These are phyloP conservation scores for Dothiorella sarmentorum DNA, from an alignment of 2,329 filamentous ascomycete genomes.

Conservation along the genomic window DNA sequence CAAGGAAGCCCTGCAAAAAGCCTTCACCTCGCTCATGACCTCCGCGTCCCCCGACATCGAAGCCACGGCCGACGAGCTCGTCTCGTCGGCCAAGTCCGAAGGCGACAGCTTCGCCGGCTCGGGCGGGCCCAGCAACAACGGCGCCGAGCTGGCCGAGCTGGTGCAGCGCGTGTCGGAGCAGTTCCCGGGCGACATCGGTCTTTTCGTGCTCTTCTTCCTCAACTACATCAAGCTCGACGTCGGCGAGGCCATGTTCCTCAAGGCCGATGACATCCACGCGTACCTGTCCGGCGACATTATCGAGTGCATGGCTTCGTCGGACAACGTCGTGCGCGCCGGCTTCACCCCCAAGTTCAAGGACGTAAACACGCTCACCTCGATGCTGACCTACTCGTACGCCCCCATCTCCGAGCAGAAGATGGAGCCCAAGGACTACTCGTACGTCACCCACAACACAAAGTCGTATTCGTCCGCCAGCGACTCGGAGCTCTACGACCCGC, in stretches of 20 bases:
- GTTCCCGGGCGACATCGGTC: conserved; percentile 85
- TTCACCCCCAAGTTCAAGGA: conserved; percentile 99
- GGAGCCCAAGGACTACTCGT: conserved; percentile 78
- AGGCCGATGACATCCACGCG: conserved; percentile 95
- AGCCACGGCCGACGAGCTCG: conserved; percentile 61
- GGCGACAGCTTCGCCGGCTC: conserved; percentile 70
- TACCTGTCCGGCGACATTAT: conserved; percentile 93
- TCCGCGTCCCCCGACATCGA: conserved; percentile 65
- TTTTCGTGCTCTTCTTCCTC: conserved; percentile 95
- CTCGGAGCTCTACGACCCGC: conserved; percentile 81
- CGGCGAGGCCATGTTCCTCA: conserved; percentile 93
- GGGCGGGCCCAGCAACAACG: conserved; percentile 53
- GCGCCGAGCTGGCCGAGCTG: conserved; percentile 70
- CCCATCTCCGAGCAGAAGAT: conserved; percentile 96
- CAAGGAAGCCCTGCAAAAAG: conserved; percentile 71
- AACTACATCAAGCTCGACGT: conserved; percentile 87
- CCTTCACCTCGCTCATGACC: conserved; percentile 79
- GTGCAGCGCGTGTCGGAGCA: conserved; percentile 74
- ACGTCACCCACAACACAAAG: conserved; percentile 73
- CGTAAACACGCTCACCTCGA: conserved; percentile 78
- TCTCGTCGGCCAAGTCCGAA: conserved; percentile 62
- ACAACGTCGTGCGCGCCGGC: conserved; percentile 95
- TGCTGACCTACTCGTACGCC: conserved; percentile 93
- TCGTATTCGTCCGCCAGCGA: conserved; percentile 76
- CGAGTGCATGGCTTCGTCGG: conserved; percentile 98